phyloP scores from a whole-genome alignment of 2,329 filamentous ascomycete species.

The Apiospora sp. region DNA sequence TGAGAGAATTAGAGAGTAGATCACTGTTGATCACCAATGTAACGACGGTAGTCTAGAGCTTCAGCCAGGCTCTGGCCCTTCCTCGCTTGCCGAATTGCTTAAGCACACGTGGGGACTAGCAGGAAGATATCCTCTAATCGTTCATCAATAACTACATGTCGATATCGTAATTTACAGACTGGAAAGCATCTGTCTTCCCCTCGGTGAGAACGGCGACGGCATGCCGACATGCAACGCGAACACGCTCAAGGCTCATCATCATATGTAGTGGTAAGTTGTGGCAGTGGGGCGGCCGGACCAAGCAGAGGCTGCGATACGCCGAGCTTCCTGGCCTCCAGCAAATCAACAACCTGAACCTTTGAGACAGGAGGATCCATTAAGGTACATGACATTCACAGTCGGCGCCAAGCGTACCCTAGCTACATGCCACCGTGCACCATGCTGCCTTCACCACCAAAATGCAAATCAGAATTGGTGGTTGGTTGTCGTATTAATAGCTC shows the following conservation, averaged over 20 bases:
- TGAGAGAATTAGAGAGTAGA: conserved; percentile 10
- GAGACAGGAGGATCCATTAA: conserved; percentile 2
- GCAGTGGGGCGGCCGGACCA: background rate
- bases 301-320: conserved; percentile 20
- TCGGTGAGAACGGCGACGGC: background rate
- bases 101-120: background rate
- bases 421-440: background rate
- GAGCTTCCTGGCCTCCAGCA: background rate
- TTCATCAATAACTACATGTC: background rate
- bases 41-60: conserved; percentile 8
- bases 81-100: conserved; percentile 4
- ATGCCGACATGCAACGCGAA: conserved; percentile 3
- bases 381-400: conserved; percentile 1
- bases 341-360: conserved; percentile 2
- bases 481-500: conserved; percentile 25
- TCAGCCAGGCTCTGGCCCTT: background rate
- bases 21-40: conserved; percentile 17
- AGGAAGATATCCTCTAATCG: background rate
- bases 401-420: conserved; percentile 5
- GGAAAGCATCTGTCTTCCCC: background rate
- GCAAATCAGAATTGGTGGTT: background rate
- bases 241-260: conserved; percentile 16
- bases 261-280: conserved; percentile 11
- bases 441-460: conserved; percentile 19
- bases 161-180: background rate